A percentile compares a stretch with the other conserved stretches of the same genome.
phyloP scores from a whole-genome alignment of 176 grass and related monocot genomes.

The Rhynchospora breviuscula region DNA sequence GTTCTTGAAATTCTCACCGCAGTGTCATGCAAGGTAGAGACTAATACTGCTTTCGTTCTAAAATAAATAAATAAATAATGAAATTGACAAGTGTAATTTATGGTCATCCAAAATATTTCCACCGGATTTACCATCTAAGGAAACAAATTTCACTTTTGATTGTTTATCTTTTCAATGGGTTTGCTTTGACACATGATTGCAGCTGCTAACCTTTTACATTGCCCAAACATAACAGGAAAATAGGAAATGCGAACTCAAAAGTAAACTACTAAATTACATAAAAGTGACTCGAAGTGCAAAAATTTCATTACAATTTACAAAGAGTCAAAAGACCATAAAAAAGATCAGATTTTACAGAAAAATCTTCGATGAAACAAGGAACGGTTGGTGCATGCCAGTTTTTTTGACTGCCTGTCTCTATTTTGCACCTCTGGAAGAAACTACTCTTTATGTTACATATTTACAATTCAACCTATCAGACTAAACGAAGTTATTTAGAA shows the following conservation, averaged over 20 bases:
- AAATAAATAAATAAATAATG: background rate
- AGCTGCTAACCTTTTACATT: background rate
- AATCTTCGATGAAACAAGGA: background rate
- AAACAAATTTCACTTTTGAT: too few species aligned
- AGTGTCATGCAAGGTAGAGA: background rate
- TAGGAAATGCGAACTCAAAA: background rate
- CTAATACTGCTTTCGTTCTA: background rate
- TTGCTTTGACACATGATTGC: background rate
- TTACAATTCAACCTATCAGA: background rate
- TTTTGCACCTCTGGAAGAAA: background rate
- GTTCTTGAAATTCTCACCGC: background rate
- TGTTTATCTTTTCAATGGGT: background rate
- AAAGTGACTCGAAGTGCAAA: background rate
- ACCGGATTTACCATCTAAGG: background rate
- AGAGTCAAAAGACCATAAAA: background rate
- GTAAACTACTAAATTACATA: background rate
- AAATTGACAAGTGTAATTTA: background rate
- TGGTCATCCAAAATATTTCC: background rate
- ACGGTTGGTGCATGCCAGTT: background rate
- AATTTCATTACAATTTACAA: background rate
- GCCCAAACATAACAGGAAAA: background rate
- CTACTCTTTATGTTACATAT: constrained; percentile 1
- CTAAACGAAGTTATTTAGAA: background rate
- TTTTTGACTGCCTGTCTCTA: background rate
- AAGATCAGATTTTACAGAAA: background rate